phyloP scores from a whole-genome alignment of 2,329 filamentous ascomycete genomes.

The Camptophora hylomeconis region DNA sequence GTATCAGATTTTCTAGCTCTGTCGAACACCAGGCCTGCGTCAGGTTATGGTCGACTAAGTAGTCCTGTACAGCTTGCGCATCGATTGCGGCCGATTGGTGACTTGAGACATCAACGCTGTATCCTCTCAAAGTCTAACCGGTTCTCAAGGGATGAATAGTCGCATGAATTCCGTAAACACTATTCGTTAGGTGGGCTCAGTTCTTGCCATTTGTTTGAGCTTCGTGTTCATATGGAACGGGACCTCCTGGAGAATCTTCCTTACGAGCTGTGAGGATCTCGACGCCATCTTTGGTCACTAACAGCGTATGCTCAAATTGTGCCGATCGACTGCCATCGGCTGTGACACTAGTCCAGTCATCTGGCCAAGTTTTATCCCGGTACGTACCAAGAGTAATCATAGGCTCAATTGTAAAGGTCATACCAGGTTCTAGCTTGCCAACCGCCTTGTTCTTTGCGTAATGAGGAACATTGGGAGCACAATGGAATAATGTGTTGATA shows the following conservation, averaged over 20 bases:
- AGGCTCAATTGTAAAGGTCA: conserved; percentile 98
- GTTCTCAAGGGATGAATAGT: too few relatives aligned
- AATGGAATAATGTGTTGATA: conserved; percentile 88
- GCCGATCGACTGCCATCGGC: conserved; percentile 79
- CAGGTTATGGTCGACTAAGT: too few relatives aligned
- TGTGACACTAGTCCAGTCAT: conserved; percentile 96
- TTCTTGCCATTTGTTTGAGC: too few relatives aligned
- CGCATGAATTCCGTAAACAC: too few relatives aligned
- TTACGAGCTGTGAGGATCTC: conserved; percentile 67
- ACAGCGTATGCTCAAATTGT: conserved; percentile 83
- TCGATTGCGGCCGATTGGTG: too few relatives aligned
- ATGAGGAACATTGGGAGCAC: conserved; percentile 85
- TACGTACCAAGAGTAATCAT: conserved; percentile 94
- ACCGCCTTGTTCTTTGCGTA: conserved; percentile 98
- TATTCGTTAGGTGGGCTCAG: too few relatives aligned
- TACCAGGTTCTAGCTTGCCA: conserved; percentile 83
- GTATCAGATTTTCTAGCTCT: too few relatives aligned
- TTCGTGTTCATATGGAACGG: too few relatives aligned
- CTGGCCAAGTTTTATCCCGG: conserved; percentile 90
- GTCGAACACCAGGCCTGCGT: too few relatives aligned
- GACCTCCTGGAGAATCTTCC: conserved; percentile 61
- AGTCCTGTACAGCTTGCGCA: too few relatives aligned
- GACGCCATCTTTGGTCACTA: conserved; percentile 71
- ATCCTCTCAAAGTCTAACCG: too few relatives aligned
- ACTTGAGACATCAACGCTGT: too few relatives aligned